Base-by-base conservation (phyloP, 441 rosid genomes). In the Corymbia calophylla region DNA sequence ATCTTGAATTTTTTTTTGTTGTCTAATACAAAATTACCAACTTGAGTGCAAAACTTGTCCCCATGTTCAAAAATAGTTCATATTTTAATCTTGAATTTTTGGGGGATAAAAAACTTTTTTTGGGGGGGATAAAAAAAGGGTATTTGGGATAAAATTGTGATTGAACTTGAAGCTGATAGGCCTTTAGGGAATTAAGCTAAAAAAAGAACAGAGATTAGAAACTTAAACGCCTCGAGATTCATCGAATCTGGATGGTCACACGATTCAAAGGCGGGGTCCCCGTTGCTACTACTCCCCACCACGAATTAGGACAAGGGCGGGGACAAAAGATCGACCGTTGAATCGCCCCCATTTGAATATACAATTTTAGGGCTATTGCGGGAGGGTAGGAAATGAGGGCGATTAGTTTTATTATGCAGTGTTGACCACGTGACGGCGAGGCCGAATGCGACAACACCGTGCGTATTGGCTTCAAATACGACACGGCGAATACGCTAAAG, bases 91-190 rank as follows among this genome's bases (percentile, higher is more conserved):
- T n/a, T n/a, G n/a, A n/a, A n/a, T 35, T 39, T 11, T 60, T 60
- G 66, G 44, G 44, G 25, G 0, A 58, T 0, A 35, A 12, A 35
- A 70, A 70, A 35, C n/a, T n/a, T n/a, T 35, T 39, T 11, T 60
- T 60, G 27, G 15, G 66, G 44, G 44, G 25, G 0, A 58, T 0
- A 35, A 12, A 35, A 70, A 70, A 35, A 0, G 18, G 3, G 15
- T n/a, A 0, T 66, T 9, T 5, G 2, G 81, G 3, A 70, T 39
- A 3, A 0, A 77, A 7, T 13, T 39, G 18, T 1, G 51, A 77
- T 23, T 23, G 8, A 13, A 77, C 29, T 18, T 23, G 44, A 12
- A 39, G n/a, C 13, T 7, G 53, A 73, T 8, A 49, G 49, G 29
- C 39, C 25, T 77, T 21, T 0, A 35, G 44, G 47, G 27, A 23